Base-by-base conservation (phyloP, 2,329 filamentous ascomycete genomes). In the Sclerotinia glacialis region DNA sequence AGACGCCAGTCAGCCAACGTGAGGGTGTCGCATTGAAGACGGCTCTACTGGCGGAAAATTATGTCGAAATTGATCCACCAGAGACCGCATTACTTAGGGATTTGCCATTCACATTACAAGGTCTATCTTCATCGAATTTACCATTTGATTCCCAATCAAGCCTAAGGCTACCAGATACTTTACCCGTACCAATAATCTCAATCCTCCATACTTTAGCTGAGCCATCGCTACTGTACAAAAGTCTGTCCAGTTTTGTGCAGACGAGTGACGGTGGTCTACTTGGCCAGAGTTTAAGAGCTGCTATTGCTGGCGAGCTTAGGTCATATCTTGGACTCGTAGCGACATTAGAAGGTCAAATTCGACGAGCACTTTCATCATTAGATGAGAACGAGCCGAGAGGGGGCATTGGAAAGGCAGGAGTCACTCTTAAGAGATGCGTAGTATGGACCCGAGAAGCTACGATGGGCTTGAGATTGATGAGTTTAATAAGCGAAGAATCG, bases 391-490 rank as follows among this genome's bases (percentile, higher is more conserved):
- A 85, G 5, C 86, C 90, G 2, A 83, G 88, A 56, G 85, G 86
- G 54, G 89, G 89, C 1, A 87, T 96, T 64, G 89, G 92, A 7
- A 95, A 93, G 73, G 89, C 91, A 0, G 93, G 93, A 1, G 94
- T 99, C 18, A 99, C 95, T 0, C 81, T 99, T 61, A 98, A 98
- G 78, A 85, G 95, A 76, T 98, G 94, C 73, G 90, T 99, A 3
- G 90, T 99, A 31, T 99, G 96, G 96, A 98, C 93, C 11, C 87
- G 94, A 72, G 96, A 99, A 78, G 92, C 95, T 8, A 99, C 95
- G 0, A 96, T 98, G 89, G 95, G 93, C 0, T 79, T 99, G 72
- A 87, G 95, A 21, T 81, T 99, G 65, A 93, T 99, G 90, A 96
- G 92, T 73, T 78, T 97, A 67, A 97, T 99, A 74, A 92, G 96